Conservation (phyloP, 495 filamentous ascomycete species). For the Rusavskia elegans region DNA sequence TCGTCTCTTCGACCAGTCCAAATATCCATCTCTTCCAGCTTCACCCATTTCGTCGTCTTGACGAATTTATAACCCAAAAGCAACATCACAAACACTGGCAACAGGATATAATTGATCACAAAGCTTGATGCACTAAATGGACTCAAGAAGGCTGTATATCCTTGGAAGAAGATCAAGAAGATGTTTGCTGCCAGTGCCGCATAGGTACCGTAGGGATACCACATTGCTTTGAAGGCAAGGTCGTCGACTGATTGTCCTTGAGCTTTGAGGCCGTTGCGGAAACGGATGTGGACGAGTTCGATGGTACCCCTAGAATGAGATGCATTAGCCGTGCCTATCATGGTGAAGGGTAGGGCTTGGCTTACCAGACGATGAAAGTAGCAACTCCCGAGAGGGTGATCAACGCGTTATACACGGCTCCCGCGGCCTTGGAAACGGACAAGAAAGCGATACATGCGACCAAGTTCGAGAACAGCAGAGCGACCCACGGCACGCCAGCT, state of each 20-base stretch:
- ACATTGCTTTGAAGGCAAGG: constrained; percentile 40
- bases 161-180: constrained; percentile 51
- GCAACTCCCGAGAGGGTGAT: constrained; percentile 27
- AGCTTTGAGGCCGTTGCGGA: constrained; percentile 36
- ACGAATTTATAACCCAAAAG: constrained; percentile 40
- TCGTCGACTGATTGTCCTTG: constrained; percentile 37
- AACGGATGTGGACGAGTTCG: constrained; percentile 50
- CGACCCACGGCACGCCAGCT: constrained; percentile 48
- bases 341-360: constrained; percentile 9
- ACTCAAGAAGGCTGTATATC: constrained; percentile 35
- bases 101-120: constrained; percentile 50
- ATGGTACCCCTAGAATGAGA: constrained; percentile 38
- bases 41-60: constrained; percentile 38
- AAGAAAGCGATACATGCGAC: constrained; percentile 54
- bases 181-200: constrained; percentile 41
- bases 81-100: constrained; percentile 48
- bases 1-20: constrained; percentile 35
- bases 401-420: constrained; percentile 29
- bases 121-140: constrained; percentile 45
- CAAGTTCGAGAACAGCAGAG: constrained; percentile 44
- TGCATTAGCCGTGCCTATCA: constrained; percentile 21
- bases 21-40: constrained; percentile 41
- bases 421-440: constrained; percentile 41
- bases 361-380: constrained; percentile 11
- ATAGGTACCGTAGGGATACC: constrained; percentile 49